phyloP scores from a whole-genome alignment of 1,284 basidiomycete genomes.

The Ganoderma lucidum region DNA sequence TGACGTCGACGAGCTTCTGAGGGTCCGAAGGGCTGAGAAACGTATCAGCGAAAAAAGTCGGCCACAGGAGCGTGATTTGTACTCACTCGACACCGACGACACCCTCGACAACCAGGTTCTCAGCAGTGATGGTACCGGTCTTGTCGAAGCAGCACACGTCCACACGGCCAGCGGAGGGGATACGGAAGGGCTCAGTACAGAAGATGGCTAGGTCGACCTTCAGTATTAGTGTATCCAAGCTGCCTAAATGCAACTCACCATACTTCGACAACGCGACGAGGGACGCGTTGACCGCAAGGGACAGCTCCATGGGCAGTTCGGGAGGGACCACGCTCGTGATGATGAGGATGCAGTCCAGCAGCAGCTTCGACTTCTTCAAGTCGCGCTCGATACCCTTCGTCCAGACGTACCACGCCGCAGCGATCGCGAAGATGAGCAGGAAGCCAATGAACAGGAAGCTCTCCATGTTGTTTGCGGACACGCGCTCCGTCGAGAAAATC shows the following conservation, averaged over 20 bases:
- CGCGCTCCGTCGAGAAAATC: constrained; percentile 96
- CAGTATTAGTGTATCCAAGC: neutral
- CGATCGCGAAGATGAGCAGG: constrained; percentile 94
- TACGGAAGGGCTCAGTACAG: constrained; percentile 97
- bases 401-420: constrained; percentile 97
- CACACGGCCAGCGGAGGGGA: constrained; percentile 91
- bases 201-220: constrained; percentile 77
- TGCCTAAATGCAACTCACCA: constrained; percentile 53
- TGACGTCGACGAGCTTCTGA: constrained; percentile 80
- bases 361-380: constrained; percentile 91
- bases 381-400: constrained; percentile 90
- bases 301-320: constrained; percentile 96
- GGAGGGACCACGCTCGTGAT: constrained; percentile 96
- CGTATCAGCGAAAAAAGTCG: constrained; percentile 20
- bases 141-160: constrained; percentile 99
- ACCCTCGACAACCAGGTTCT: constrained; percentile 94
- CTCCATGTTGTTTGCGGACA: constrained; percentile 94
- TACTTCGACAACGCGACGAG: constrained; percentile 93
- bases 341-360: constrained; percentile 94
- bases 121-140: constrained; percentile 96
- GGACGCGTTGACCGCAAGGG: constrained; percentile 93
- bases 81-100: constrained; percentile 87
- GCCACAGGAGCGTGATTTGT: neutral
- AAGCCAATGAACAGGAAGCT: constrained; percentile 97
- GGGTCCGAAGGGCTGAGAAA: constrained; percentile 60